These are phyloP conservation scores for Puccinia sorghi DNA, from an alignment of 1,284 basidiomycete genomes.

Conservation along the genomic window DNA sequence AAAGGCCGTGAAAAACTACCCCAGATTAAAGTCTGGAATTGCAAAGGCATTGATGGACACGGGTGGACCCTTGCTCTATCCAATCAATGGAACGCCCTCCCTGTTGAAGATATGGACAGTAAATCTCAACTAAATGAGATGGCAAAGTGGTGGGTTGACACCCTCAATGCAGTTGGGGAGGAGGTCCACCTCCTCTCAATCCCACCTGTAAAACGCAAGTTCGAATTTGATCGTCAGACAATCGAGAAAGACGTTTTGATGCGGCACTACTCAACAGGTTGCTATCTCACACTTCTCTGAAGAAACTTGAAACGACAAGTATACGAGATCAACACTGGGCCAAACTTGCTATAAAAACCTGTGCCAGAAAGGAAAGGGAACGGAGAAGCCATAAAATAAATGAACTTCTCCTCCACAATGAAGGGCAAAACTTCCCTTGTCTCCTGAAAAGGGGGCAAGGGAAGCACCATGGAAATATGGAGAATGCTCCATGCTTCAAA, in stretches of 20 bases:
- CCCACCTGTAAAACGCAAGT: too few relatives aligned
- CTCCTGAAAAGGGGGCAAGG: neutral
- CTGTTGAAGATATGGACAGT: neutral
- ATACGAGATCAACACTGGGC: too few relatives aligned
- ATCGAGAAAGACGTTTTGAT: too few relatives aligned
- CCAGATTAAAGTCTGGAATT: neutral
- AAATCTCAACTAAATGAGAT: neutral
- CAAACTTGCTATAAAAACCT: too few relatives aligned
- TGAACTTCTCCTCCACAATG: neutral
- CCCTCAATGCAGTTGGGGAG: neutral
- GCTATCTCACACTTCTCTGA: too few relatives aligned
- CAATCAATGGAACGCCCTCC: neutral
- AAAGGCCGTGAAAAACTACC: too few relatives aligned
- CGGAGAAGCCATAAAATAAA: too few relatives aligned
- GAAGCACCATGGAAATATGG: neutral
- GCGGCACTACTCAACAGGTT: too few relatives aligned
- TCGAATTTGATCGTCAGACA: too few relatives aligned
- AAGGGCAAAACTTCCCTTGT: neutral
- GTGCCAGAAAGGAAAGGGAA: too few relatives aligned
- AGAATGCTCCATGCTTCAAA: neutral
- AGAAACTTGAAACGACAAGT: too few relatives aligned
- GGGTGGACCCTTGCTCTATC: neutral
- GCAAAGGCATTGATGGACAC: neutral
- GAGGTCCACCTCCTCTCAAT: too few relatives aligned
- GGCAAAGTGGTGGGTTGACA: neutral